Evolutionary conservation across 331 rosid genomes (phyloP), one percentile per base, ranked within the genome.

Genomic region (Phaseolus coccineus): DNA sequence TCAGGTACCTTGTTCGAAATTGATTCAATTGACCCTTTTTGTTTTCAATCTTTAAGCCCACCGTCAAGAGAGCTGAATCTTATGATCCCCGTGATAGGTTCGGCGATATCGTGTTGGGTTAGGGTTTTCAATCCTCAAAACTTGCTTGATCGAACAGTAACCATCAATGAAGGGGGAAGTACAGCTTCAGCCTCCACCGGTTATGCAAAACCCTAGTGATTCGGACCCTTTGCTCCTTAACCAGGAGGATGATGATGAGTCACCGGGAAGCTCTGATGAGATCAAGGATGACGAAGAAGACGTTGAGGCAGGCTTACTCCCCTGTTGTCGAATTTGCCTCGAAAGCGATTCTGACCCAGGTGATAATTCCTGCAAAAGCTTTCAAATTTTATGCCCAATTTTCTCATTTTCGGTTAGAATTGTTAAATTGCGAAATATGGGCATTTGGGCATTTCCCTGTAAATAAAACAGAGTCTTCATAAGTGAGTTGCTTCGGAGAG

Each of bases 341-440:
- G 99, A 96, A 61, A 91, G 90, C 77, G 99, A 96, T 69, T 88
- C 90, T 4, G 98, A 96, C 50, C 91, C 94, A 79, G 99, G 99
- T 93, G 52, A 79, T 10, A 56, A 15, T 46, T 67, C 59, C 6
- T 55, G 7, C 33, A 11, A 31, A 52, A 50, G 3, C 3, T 28
- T 55, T 68, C 65, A 1, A 61, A 53, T 85, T 19, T 82, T 78
- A 6, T 33, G 16, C 25, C n/a, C 3, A 4, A 19, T 65, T 71
- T 62, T 46, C 10, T 70, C 64, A 3, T 12, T 52, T 59, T n/a
- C 7, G 31, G 53, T 13, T 77, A 8, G 24, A 28, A 74, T 22
- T 30, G 5, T 65, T 52, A 22, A 27, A 10, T 24, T 56, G 40
- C 39, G 22, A 42, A 39, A 24, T 65, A 33, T 37, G 30, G 50